Evolutionary conservation across 2,329 filamentous ascomycete species (phyloP).

Genomic region (Myriosclerotinia scirpicola): DNA sequence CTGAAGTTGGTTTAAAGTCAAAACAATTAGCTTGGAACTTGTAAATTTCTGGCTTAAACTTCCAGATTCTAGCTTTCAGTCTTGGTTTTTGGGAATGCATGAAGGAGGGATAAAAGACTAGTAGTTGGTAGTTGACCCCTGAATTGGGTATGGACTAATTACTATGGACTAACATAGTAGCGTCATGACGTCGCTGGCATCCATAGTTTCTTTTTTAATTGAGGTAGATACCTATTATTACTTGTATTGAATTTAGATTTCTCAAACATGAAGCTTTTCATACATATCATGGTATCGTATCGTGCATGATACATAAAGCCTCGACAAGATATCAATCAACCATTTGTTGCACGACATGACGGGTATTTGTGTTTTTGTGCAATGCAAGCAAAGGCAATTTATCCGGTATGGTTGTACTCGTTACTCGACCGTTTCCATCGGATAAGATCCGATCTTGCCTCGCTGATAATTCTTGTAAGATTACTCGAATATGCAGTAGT

Average conservation of each 20-base stretch:
- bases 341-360: neutral
- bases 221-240: neutral
- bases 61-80: neutral
- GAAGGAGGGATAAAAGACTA: neutral
- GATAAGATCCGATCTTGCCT: neutral
- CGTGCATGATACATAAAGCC: neutral
- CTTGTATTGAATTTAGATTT: neutral
- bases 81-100: conserved; percentile 4
- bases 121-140: conserved; percentile 4
- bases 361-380: neutral
- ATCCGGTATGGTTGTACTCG: neutral
- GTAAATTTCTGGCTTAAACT: neutral
- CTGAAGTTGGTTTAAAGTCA: neutral
- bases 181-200: conserved; percentile 7
- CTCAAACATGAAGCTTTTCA: neutral
- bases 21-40: conserved; percentile 6
- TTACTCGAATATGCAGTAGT: neutral
- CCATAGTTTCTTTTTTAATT: neutral
- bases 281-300: neutral
- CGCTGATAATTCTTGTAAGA: neutral
- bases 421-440: neutral
- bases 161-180: too few species aligned
- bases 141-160: neutral
- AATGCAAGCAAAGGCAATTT: neutral
- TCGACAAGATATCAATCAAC: neutral